These are phyloP conservation scores for Tricholoma sp. DNA, from an alignment of 768 basidiomycete species.

Conservation along the genomic window DNA sequence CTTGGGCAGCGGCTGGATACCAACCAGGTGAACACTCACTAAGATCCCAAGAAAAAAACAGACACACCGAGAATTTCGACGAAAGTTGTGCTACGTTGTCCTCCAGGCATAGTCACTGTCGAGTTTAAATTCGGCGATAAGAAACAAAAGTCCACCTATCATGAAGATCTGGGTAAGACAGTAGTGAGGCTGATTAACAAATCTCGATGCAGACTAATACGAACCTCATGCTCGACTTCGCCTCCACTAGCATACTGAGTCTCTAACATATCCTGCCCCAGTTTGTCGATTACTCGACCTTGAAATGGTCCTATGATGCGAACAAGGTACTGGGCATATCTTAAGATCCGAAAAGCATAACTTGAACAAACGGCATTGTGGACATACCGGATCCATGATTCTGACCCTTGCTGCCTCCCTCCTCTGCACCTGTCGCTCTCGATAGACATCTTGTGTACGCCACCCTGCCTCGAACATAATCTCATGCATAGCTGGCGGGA, in stretches of 20 bases:
- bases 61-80: constrained; percentile 9
- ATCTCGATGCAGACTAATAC: not conserved
- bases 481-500: constrained; percentile 4
- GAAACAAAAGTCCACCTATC: constrained; percentile 10
- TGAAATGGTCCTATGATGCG: constrained; percentile 15
- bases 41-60: constrained; percentile 1
- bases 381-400: constrained; percentile 6
- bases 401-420: constrained; percentile 3
- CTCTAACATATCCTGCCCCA: constrained; percentile 2
- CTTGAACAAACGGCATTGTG: too few species aligned
- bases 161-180: constrained; percentile 6
- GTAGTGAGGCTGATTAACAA: not conserved
- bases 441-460: constrained; percentile 10
- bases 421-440: constrained; percentile 1
- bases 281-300: constrained; percentile 17
- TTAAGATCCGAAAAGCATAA: too few species aligned
- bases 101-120: not conserved
- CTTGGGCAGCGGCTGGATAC: not conserved
- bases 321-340: constrained; percentile 4
- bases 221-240: constrained; percentile 10
- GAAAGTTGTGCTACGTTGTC: constrained; percentile 11
- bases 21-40: not conserved
- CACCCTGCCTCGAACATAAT: constrained; percentile 3
- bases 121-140: constrained; percentile 10
- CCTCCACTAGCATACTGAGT: constrained; percentile 13